phyloP scores from a whole-genome alignment of 2,329 filamentous ascomycete genomes.

The Cladosporium sphaerospermum region DNA sequence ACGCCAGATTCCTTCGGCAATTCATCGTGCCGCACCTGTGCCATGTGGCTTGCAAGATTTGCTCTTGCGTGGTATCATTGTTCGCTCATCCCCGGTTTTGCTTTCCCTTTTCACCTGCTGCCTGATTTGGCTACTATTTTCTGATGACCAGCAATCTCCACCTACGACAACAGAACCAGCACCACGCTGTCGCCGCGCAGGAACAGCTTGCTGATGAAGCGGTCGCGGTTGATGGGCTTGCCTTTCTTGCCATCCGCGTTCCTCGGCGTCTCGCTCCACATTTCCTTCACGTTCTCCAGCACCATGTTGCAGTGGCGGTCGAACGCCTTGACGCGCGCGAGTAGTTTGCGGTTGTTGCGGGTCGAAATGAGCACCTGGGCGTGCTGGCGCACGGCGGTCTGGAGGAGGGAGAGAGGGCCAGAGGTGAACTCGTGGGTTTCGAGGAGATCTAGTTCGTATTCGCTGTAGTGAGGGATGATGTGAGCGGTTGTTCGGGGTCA shows the following conservation, averaged over 20 bases:
- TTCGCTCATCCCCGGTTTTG: background rate
- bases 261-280: constrained; percentile 95
- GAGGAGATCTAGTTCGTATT: constrained; percentile 81
- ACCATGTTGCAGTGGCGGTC: constrained; percentile 99
- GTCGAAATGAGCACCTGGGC: constrained; percentile 95
- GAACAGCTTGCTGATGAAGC: constrained; percentile 98
- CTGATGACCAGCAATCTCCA: background rate
- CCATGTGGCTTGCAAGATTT: background rate
- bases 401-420: constrained; percentile 84
- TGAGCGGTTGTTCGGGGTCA: constrained; percentile 14
- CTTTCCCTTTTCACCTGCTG: background rate
- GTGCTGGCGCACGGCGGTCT: constrained; percentile 91
- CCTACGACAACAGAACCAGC: constrained; percentile 59
- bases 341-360: constrained; percentile 96
- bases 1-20: too few species aligned
- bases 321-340: constrained; percentile 96
- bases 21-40: background rate
- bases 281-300: constrained; percentile 94
- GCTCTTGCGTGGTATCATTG: constrained; percentile 6
- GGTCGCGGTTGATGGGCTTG: constrained; percentile 89
- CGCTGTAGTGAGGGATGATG: constrained; percentile 46
- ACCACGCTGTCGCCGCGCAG: constrained; percentile 83
- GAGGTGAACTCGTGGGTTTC: constrained; percentile 75
- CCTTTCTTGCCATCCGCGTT: constrained; percentile 82
- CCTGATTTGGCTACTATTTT: background rate